A percentile compares a stretch with the other conserved stretches of the same genome.
These are phyloP conservation scores for Aspergillus pseudoterreus DNA, from an alignment of 2,329 filamentous ascomycete species.

Conservation along the genomic window DNA sequence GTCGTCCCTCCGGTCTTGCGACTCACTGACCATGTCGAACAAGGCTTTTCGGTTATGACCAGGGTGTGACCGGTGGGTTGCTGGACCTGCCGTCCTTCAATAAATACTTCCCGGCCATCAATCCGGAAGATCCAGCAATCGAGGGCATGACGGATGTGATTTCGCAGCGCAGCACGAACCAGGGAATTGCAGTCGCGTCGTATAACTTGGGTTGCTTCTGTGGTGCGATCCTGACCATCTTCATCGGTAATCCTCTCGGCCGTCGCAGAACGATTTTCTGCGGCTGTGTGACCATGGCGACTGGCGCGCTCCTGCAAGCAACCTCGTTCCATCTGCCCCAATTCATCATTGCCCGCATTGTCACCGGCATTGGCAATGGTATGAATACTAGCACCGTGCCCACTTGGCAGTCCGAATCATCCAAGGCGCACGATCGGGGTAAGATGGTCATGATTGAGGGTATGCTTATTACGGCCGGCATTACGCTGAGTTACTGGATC, in stretches of 20 bases:
- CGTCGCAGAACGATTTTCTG: conserved; percentile 49
- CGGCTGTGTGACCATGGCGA: conserved; percentile 47
- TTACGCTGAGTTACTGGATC: conserved; percentile 50
- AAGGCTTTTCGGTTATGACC: conserved; percentile 38
- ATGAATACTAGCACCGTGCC: conserved; percentile 53
- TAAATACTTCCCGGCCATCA: conserved; percentile 35
- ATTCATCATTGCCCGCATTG: conserved; percentile 51
- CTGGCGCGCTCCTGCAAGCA: conserved; percentile 49
- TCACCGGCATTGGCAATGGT: conserved; percentile 51
- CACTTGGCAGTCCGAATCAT: conserved; percentile 51
- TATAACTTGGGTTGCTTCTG: conserved; percentile 49
- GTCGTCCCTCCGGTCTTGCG: neutral
- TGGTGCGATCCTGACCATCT: conserved; percentile 46
- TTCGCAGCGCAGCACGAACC: conserved; percentile 20
- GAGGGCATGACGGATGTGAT: neutral
- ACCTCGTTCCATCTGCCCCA: conserved; percentile 47
- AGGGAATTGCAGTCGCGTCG: conserved; percentile 37
- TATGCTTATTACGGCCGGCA: conserved; percentile 49
- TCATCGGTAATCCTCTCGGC: conserved; percentile 50
- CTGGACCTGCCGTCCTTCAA: conserved; percentile 39
- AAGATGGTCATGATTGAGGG: conserved; percentile 54
- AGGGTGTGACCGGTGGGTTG: conserved; percentile 42
- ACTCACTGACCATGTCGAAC: neutral
- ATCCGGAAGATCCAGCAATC: conserved; percentile 12
- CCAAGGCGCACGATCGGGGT: conserved; percentile 48